Evolutionary conservation across 768 basidiomycete species (phyloP).

Genomic region (Tylopilus vinaceipallidus): DNA sequence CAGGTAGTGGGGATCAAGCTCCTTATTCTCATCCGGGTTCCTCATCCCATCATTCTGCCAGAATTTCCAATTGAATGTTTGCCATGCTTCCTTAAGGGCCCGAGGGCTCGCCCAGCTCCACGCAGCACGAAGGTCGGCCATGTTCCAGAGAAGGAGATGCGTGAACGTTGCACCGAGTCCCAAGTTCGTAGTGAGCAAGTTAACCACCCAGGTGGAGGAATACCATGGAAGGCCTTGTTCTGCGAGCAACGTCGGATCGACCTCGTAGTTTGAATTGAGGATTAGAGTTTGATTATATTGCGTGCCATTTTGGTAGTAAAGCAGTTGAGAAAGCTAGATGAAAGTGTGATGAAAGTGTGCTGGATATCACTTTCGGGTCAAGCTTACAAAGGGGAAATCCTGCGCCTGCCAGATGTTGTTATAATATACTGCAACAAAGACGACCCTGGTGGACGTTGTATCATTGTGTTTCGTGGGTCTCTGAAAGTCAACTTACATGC

Average conservation of each 20-base stretch:
- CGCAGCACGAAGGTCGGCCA: constrained; percentile 44
- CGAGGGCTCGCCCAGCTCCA: constrained; percentile 45
- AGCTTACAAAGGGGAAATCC: constrained; percentile 54
- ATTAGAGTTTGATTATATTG: constrained; percentile 53
- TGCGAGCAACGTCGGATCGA: constrained; percentile 48
- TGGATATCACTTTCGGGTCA: constrained; percentile 26
- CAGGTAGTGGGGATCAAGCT: constrained; percentile 52
- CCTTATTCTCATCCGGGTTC: constrained; percentile 34
- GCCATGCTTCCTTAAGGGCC: constrained; percentile 25
- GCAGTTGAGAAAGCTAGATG: constrained; percentile 44
- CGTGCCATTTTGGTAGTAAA: constrained; percentile 54
- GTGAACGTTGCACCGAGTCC: constrained; percentile 47
- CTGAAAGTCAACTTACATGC: constrained; percentile 41
- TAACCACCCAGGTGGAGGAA: constrained; percentile 24
- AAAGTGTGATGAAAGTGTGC: constrained; percentile 6
- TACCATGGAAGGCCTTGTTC: constrained; percentile 37
- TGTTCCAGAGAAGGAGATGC: constrained; percentile 53
- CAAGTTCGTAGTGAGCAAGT: constrained; percentile 19
- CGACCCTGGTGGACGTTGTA: constrained; percentile 29
- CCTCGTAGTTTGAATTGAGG: constrained; percentile 48
- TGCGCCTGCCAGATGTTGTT: constrained; percentile 57
- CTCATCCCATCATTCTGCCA: constrained; percentile 27
- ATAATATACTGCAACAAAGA: constrained; percentile 39
- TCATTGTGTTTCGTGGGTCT: neutral
- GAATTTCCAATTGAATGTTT: constrained; percentile 36